Evolutionary conservation across 345 rosid genomes (phyloP), one percentile per base, ranked within the genome.

Genomic region (Rhodamnia rubescens): DNA sequence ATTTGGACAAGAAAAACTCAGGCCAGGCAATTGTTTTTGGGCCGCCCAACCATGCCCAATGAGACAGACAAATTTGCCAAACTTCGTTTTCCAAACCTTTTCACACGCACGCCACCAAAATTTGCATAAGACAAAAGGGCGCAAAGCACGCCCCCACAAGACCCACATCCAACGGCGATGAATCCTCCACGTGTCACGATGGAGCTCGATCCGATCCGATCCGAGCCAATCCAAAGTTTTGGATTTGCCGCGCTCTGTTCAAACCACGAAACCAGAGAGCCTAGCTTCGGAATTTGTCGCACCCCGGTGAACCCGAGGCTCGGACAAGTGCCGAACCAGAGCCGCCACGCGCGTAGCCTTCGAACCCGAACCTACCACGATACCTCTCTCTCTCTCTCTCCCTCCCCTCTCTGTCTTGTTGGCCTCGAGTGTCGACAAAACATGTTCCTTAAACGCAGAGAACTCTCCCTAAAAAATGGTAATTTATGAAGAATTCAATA

Each of bases 321-420:
- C 56, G 53, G 86, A 20, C 44, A 6, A 9, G 59, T 18, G 13
- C 80, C 87, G 87, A 85, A 81, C 78, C 87, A 27, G 8, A 14
- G 47, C 86, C 83, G 78, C 83, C 83, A 22, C 16, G 24, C 5
- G 40, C 24, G 11, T 20, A 47, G n/a, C 54, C 26, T 74, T 44
- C 20, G 80, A 84, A 15, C 24, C 85, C 87, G 89, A 89, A 88
- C 86, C 85, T 44, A 42, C 55, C 83, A 4, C 55, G 16, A 51
- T 11, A 20, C n/a, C 50, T 1, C 9, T 44, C 29, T 29, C 20
- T 27, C 74, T 80, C 13, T 55, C 58, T 61, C 40, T 29, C 74
- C 7, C 29, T 18, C 4, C n/a, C n/a, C n/a, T n/a, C n/a, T 61
- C 42, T 69, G 78, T 69, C 24, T 36, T 32, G 78, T 2, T 69